Conservation (phyloP, 345 rosid species). For the Camelina laxa region DNA sequence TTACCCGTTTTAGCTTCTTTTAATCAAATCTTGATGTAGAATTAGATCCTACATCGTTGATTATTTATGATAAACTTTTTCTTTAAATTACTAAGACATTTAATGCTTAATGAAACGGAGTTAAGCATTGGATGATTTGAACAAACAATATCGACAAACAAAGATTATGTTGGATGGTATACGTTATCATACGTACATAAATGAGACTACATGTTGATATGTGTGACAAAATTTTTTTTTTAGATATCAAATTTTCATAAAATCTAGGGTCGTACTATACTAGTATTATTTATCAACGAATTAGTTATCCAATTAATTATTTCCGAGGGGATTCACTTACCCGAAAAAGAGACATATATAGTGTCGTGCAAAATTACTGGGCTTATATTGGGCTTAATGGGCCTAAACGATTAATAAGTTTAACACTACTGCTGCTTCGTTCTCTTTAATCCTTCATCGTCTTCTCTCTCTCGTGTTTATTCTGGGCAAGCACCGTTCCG, state of each 20-base stretch:
- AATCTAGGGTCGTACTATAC: too few species aligned
- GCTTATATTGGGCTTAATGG: neutral
- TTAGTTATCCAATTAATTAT: too few species aligned
- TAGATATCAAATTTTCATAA: too few species aligned
- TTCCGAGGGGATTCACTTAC: too few species aligned
- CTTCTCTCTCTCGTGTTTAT: conserved; percentile 51
- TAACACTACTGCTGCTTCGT: neutral
- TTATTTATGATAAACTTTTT: conserved; percentile 2
- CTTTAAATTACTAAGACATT: conserved; percentile 1
- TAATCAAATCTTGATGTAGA: conserved; percentile 21
- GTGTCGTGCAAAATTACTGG: neutral
- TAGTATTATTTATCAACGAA: too few species aligned
- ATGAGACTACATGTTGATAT: too few species aligned
- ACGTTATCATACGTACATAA: too few species aligned
- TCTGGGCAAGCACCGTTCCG: neutral
- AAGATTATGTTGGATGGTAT: too few species aligned
- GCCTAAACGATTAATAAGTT: neutral
- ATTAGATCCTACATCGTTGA: conserved; percentile 11
- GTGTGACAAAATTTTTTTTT: too few species aligned
- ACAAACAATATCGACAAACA: conserved; percentile 14
- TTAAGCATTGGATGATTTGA: neutral
- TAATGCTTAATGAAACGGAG: neutral
- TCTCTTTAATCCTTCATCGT: conserved; percentile 27
- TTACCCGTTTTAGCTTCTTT: neutral
- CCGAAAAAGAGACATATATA: too few species aligned